phyloP scores from a whole-genome alignment of 352 stramenopile species.

The Phytophthora pseudosyringae region DNA sequence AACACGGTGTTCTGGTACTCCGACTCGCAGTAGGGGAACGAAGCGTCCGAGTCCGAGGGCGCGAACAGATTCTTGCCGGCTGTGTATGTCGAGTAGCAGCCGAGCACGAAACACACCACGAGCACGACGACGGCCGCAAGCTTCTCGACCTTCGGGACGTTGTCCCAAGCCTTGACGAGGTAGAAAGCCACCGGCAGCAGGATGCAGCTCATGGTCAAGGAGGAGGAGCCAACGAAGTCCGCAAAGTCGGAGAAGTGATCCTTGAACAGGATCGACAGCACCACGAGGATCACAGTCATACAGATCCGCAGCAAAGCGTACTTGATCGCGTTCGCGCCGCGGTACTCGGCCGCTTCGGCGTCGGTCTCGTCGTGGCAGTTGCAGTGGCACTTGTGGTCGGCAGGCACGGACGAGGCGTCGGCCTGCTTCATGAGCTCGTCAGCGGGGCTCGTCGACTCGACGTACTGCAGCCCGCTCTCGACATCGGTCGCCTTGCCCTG shows the following conservation, averaged over 20 bases:
- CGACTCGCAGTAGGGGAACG: constrained; percentile 47
- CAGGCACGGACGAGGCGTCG: constrained; percentile 17
- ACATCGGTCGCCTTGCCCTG: constrained; percentile 21
- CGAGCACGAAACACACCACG: constrained; percentile 43
- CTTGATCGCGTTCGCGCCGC: constrained; percentile 45
- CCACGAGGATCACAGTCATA: constrained; percentile 49
- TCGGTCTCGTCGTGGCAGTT: constrained; percentile 44
- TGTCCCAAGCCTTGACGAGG: constrained; percentile 39
- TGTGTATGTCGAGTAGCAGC: constrained; percentile 55
- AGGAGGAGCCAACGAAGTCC: constrained; percentile 56
- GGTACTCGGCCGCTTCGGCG: constrained; percentile 42
- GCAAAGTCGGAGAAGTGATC: constrained; percentile 57
- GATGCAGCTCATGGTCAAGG: constrained; percentile 43
- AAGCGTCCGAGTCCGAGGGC: constrained; percentile 27
- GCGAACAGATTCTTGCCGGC: constrained; percentile 53
- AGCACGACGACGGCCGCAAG: constrained; percentile 32
- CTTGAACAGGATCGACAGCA: constrained; percentile 49
- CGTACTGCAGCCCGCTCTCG: constrained; percentile 35
- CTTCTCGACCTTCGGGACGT: constrained; percentile 23
- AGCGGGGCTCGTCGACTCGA: constrained; percentile 25
- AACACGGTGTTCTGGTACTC: constrained; percentile 41
- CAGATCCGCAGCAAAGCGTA: constrained; percentile 49
- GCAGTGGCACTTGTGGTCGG: constrained; percentile 44
- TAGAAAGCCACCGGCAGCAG: constrained; percentile 53
- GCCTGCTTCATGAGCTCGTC: constrained; percentile 30